Evolutionary conservation across 192 early-diverging fungal species (phyloP).

Genomic region (Gaertneriomyces sp.): DNA sequence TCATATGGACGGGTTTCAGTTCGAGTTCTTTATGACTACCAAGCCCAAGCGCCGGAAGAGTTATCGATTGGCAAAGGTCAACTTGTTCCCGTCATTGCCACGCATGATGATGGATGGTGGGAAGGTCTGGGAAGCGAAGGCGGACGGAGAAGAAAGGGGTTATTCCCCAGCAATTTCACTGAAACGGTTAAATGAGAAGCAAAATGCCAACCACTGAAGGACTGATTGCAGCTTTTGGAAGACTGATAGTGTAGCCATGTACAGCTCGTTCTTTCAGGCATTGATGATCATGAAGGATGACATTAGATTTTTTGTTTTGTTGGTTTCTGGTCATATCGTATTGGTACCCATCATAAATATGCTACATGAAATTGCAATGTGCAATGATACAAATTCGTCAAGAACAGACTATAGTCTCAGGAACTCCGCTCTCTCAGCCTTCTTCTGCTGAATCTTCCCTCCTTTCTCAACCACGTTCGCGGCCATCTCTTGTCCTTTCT

Average conservation of each 20-base stretch:
- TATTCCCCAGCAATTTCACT: conserved; percentile 54
- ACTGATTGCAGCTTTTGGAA: too few relatives aligned
- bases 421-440: conserved; percentile 24
- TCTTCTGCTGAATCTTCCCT: conserved; percentile 37
- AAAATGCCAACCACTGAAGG: too few relatives aligned
- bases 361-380: background rate
- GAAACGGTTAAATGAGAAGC: conserved; percentile 27
- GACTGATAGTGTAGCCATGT: too few relatives aligned
- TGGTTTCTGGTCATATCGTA: too few relatives aligned
- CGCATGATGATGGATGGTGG: conserved; percentile 61
- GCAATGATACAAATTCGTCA: background rate
- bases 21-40: conserved; percentile 49
- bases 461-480: conserved; percentile 46
- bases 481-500: conserved; percentile 36
- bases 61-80: conserved; percentile 45
- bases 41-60: conserved; percentile 50
- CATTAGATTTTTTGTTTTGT: too few relatives aligned
- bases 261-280: too few relatives aligned
- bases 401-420: conserved; percentile 26
- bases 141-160: conserved; percentile 39
- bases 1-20: conserved; percentile 24
- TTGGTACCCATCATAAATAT: background rate
- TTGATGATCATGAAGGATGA: too few relatives aligned
- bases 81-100: conserved; percentile 48
- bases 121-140: conserved; percentile 42